Evolutionary conservation across 495 filamentous ascomycete genomes (phyloP), one percentile per base, ranked within the genome.

Genomic region (Penicillium longicatenatum): DNA sequence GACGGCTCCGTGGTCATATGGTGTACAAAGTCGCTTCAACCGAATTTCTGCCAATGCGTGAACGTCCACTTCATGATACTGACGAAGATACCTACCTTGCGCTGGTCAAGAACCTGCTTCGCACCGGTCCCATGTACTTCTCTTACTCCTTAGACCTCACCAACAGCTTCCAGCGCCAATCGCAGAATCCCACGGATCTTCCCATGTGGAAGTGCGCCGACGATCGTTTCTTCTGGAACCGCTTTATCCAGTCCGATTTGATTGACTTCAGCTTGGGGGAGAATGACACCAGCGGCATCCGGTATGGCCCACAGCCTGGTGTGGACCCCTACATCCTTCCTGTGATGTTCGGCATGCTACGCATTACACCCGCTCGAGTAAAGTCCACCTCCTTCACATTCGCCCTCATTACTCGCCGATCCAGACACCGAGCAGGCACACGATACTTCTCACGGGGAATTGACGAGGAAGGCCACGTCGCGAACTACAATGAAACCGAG

Each of bases 191-290:
- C 60, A 63, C 75, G 20, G 79, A 80, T 31, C 76, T 79, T 50
- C 93, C 94, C 11, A 77, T 98, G 52, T 98, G 94, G 94, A 86
- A 89, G 73, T 78, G 92, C 57, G 90, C 95, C 52, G 94, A 98
- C 73, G 93, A 98, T 64, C 87, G 94, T 51, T 98, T 98, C 78
- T 98, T 97, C 80, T 98, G 93, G 93, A 98, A 98, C 70, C 85
- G 86, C 51, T 95, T 96, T 66, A 78, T 98, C 47, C 90, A 93
- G 70, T 87, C 88, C 3, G 93, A 98, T 61, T 73, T 98, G 46
- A 97, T 98, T 59, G 84, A 96, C 71, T 90, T 96, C 66, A 85
- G 91, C 44, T 79, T 71, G 33, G 80, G 80, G 19, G 71, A 64
- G 42, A 61, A 71, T 48, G 72, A 77, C 57, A 70, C 66, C 10